Conservation (phyloP, 805 yeast genomes). For the Alloascoidea africana region DNA sequence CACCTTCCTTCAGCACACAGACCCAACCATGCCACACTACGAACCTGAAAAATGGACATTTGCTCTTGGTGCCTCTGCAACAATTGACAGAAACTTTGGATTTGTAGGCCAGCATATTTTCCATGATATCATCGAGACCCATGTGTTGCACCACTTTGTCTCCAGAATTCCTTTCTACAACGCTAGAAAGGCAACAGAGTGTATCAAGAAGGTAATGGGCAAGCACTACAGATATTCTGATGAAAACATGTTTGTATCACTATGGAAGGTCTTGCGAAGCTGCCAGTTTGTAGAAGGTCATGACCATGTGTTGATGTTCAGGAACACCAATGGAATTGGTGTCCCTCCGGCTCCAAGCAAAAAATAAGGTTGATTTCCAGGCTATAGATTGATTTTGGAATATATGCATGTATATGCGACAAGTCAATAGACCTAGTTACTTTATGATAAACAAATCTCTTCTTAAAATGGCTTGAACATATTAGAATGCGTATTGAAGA, state of each 20-base stretch:
- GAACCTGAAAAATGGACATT: slow-evolving; percentile 65
- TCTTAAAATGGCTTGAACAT: too few species aligned
- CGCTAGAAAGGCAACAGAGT: slow-evolving; percentile 66
- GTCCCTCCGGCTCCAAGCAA: too few species aligned
- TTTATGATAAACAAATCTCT: too few species aligned
- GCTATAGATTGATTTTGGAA: too few species aligned
- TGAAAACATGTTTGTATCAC: slow-evolving; percentile 58
- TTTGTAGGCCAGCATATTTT: slow-evolving; percentile 64
- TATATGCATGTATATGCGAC: too few species aligned
- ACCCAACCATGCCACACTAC: slow-evolving; percentile 68
- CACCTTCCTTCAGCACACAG: slow-evolving; percentile 76
- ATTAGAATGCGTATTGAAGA: too few species aligned
- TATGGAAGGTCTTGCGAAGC: slow-evolving; percentile 39
- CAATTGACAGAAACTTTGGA: slow-evolving; percentile 75
- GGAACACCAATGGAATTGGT: slow-evolving; percentile 57
- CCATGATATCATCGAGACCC: slow-evolving; percentile 87
- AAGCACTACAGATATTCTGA: slow-evolving; percentile 50
- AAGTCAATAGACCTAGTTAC: too few species aligned
- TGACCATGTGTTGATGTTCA: slow-evolving; percentile 54
- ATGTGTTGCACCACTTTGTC: slow-evolving; percentile 73
- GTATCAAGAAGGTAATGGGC: slow-evolving; percentile 76
- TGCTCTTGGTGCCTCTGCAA: slow-evolving; percentile 67
- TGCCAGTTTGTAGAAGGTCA: slow-evolving; percentile 65
- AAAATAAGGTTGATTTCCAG: too few species aligned
- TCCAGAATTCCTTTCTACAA: slow-evolving; percentile 81